Evolutionary conservation across 176 grass and related monocot species (phyloP).

Genomic region (Triticum timopheevii): DNA sequence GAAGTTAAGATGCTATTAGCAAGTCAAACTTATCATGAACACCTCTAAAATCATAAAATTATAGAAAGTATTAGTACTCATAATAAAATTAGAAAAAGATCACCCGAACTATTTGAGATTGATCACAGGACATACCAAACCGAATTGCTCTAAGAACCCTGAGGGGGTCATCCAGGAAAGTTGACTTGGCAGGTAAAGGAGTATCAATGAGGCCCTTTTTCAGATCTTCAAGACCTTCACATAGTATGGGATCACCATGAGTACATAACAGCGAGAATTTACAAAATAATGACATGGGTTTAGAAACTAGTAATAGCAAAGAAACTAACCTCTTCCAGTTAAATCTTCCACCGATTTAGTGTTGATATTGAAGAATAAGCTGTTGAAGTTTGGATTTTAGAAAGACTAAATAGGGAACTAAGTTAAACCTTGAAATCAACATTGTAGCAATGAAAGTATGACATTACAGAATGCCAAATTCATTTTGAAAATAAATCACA

Average conservation of each 20-base stretch:
- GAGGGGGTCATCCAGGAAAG: constrained; percentile 95
- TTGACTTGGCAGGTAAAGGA: constrained; percentile 85
- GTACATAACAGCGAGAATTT: constrained; percentile 19
- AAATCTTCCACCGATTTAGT: constrained; percentile 85
- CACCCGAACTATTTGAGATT: constrained; percentile 2
- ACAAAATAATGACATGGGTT: constrained; percentile 10
- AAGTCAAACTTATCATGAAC: constrained; percentile 9
- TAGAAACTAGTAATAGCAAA: constrained; percentile 9
- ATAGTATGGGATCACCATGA: constrained; percentile 24
- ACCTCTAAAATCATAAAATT: background rate
- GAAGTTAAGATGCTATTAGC: constrained; percentile 19
- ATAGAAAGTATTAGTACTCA: background rate
- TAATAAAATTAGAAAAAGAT: background rate
- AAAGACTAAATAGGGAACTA: background rate
- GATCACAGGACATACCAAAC: constrained; percentile 62
- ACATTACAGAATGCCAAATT: background rate
- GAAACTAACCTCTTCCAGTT: constrained; percentile 70
- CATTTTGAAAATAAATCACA: background rate
- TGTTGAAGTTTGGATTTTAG: constrained; percentile 34
- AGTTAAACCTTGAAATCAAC: constrained; percentile 6
- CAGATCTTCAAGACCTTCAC: constrained; percentile 77
- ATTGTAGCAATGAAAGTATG: background rate
- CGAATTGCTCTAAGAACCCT: constrained; percentile 98
- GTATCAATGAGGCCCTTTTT: constrained; percentile 78
- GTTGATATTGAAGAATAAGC: constrained; percentile 95